A percentile compares a stretch with the other conserved stretches of the same genome.
phyloP scores from a whole-genome alignment of 2,329 filamentous ascomycete genomes.

The Onygena corvina region DNA sequence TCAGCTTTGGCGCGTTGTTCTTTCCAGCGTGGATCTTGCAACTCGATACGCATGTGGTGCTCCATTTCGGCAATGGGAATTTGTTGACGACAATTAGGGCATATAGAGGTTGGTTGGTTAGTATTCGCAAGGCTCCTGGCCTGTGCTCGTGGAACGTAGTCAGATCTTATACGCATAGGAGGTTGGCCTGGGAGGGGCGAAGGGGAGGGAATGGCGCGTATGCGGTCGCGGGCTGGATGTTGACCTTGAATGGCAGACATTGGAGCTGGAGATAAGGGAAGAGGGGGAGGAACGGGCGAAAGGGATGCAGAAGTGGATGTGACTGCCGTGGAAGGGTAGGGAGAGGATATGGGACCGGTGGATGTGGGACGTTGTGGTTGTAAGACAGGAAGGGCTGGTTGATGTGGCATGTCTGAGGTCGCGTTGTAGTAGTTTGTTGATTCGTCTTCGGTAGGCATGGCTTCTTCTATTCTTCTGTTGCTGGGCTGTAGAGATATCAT shows the following conservation, averaged over 20 bases:
- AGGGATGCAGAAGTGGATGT: constrained; percentile 40
- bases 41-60: constrained; percentile 87
- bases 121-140: constrained; percentile 55
- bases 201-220: constrained; percentile 46
- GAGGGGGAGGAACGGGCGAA: constrained; percentile 42
- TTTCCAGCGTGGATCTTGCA: constrained; percentile 89
- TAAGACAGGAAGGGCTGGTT: constrained; percentile 35
- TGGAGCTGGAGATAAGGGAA: constrained; percentile 60
- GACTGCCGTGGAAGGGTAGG: constrained; percentile 44
- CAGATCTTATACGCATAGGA: constrained; percentile 81
- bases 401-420: constrained; percentile 25
- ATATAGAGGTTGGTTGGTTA: constrained; percentile 54
- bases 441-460: constrained; percentile 68
- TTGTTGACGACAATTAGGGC: constrained; percentile 85
- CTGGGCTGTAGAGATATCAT: constrained; percentile 67
- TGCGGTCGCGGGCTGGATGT: background rate
- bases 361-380: constrained; percentile 33
- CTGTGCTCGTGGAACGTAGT: constrained; percentile 78
- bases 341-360: constrained; percentile 37
- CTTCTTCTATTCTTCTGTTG: constrained; percentile 81
- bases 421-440: constrained; percentile 42
- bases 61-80: constrained; percentile 80
- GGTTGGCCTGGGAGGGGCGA: constrained; percentile 22
- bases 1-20: constrained; percentile 87
- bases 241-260: background rate